phyloP scores from a whole-genome alignment of 2,329 filamentous ascomycete species.

The Curvularia spicifera region DNA sequence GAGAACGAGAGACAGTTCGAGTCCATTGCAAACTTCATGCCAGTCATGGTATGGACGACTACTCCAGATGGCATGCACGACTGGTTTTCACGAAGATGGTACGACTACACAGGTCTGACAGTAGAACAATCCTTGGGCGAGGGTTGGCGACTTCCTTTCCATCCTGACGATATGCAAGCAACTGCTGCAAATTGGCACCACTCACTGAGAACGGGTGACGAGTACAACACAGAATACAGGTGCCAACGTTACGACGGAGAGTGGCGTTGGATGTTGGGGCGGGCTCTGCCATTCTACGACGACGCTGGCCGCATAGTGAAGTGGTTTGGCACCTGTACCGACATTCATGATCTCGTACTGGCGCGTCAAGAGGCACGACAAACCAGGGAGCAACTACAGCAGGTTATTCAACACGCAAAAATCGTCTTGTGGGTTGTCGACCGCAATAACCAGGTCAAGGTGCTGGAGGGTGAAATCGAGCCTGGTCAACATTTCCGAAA shows the following conservation, averaged over 20 bases:
- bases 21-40: slow-evolving; percentile 72
- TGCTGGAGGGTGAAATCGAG: slow-evolving; percentile 73
- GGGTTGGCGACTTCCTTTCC: slow-evolving; percentile 69
- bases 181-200: slow-evolving; percentile 65
- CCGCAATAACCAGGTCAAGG: slow-evolving; percentile 64
- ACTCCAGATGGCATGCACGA: slow-evolving; percentile 70
- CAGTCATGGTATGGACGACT: slow-evolving; percentile 72
- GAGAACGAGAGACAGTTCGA: slow-evolving; percentile 77
- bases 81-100: slow-evolving; percentile 80
- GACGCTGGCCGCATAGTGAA: slow-evolving; percentile 73
- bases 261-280: slow-evolving; percentile 80
- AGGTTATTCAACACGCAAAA: slow-evolving; percentile 75
- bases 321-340: slow-evolving; percentile 82
- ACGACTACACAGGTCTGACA: slow-evolving; percentile 73
- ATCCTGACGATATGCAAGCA: slow-evolving; percentile 71
- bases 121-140: slow-evolving; percentile 67
- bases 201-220: slow-evolving; percentile 67
- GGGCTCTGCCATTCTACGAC: slow-evolving; percentile 72
- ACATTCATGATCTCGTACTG: slow-evolving; percentile 77
- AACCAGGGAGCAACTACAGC: slow-evolving; percentile 72
- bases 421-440: slow-evolving; percentile 80
- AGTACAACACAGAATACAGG: slow-evolving; percentile 74
- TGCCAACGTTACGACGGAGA: slow-evolving; percentile 70
- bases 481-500: slow-evolving; percentile 37
- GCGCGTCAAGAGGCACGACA: slow-evolving; percentile 70